Percentiles rank a stretch among this genome's conserved stretches.
Evolutionary conservation across 1,284 basidiomycete species (phyloP).

Genomic region (Pseudozyma tsukubaensis): DNA sequence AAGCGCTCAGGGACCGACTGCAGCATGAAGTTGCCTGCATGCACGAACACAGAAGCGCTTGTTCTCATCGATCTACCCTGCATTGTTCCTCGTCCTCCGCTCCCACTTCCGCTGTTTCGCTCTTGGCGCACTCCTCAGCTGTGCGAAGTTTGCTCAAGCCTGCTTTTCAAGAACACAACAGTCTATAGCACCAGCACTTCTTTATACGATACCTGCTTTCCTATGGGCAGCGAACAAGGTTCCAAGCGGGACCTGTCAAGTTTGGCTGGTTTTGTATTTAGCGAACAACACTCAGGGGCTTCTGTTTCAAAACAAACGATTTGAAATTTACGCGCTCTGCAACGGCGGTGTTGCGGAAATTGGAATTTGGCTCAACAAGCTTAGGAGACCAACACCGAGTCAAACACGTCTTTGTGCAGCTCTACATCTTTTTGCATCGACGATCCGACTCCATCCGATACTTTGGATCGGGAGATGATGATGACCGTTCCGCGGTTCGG

Average conservation of each 20-base stretch:
- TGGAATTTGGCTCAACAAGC: conserved; percentile 10
- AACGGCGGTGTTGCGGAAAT: neutral
- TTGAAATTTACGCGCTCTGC: neutral
- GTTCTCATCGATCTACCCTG: conserved; percentile 38
- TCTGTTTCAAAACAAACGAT: conserved; percentile 2
- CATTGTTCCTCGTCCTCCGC: conserved; percentile 1
- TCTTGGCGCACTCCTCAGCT: neutral
- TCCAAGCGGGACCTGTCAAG: conserved; percentile 23
- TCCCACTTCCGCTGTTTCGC: neutral
- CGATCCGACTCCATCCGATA: neutral
- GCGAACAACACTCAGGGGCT: conserved; percentile 35
- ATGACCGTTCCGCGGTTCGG: neutral
- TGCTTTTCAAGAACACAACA: too few relatives aligned
- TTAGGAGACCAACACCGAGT: neutral
- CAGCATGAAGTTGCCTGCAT: conserved; percentile 22
- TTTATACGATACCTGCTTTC: neutral
- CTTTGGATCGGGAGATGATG: neutral
- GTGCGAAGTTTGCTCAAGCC: too few relatives aligned
- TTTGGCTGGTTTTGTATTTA: conserved; percentile 17
- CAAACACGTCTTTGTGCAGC: neutral
- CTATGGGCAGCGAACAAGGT: too few relatives aligned
- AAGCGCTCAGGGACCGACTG: conserved; percentile 8
- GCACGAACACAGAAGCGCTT: conserved; percentile 18
- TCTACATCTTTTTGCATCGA: conserved; percentile 5
- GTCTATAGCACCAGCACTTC: neutral